Evolutionary conservation across 2,329 filamentous ascomycete genomes (phyloP).

Genomic region (Botrytis elliptica): DNA sequence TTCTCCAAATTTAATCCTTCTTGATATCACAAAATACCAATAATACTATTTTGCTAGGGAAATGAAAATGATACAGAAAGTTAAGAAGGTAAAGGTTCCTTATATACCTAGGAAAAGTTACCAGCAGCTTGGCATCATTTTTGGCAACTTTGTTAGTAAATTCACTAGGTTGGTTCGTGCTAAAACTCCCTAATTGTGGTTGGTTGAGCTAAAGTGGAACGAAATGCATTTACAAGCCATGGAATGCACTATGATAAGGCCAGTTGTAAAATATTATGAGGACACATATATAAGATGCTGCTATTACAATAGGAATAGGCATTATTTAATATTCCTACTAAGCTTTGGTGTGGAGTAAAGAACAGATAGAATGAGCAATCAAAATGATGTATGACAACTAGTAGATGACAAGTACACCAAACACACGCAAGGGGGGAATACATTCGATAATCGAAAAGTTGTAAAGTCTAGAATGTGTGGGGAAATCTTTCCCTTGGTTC

Average conservation of each 20-base stretch:
- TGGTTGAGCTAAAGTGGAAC: background rate
- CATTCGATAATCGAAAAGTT: background rate
- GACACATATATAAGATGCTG: background rate
- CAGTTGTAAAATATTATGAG: background rate
- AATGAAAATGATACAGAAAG: background rate
- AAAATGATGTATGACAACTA: background rate
- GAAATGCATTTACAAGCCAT: background rate
- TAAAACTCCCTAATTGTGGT: background rate
- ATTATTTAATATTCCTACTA: background rate
- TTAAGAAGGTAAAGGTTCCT: background rate
- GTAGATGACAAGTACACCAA: background rate
- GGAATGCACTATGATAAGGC: background rate
- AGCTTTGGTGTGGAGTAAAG: background rate
- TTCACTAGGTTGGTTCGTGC: background rate
- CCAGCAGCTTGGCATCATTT: background rate
- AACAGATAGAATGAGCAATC: background rate
- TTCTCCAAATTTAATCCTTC: background rate
- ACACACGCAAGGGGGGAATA: background rate
- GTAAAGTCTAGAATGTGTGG: background rate
- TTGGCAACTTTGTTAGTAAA: background rate
- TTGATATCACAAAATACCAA: background rate
- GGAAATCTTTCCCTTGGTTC: background rate
- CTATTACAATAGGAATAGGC: background rate
- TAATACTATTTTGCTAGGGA: background rate
- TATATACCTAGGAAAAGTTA: background rate